A percentile compares a stretch with the other conserved stretches of the same genome.
These are phyloP conservation scores for Liriodendron chinense DNA, from an alignment of 164 flowering plant species.

Conservation along the genomic window DNA sequence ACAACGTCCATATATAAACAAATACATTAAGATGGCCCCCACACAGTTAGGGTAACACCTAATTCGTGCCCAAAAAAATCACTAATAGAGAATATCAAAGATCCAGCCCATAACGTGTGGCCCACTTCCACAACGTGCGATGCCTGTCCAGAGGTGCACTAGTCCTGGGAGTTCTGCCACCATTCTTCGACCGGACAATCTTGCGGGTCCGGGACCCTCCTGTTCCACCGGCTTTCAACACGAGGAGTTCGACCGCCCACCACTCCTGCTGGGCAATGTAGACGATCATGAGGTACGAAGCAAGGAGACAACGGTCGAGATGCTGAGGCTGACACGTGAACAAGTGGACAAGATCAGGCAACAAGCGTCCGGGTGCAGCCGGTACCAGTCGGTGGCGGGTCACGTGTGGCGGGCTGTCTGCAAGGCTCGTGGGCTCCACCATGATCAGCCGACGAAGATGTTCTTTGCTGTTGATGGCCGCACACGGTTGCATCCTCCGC, in stretches of 20 bases:
- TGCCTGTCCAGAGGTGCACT: no score
- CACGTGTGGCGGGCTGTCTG: slow-evolving; percentile 33
- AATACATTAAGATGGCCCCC: no score
- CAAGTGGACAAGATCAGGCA: slow-evolving; percentile 36
- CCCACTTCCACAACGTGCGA: no score
- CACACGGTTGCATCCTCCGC: slow-evolving; percentile 17
- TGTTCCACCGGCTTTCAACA: slow-evolving; percentile 17
- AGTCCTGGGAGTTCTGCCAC: no score
- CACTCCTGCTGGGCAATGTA: slow-evolving; percentile 25
- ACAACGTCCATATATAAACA: no score
- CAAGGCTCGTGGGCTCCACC: slow-evolving; percentile 17
- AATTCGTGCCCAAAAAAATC: no score
- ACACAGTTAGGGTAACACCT: no score
- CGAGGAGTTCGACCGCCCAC: slow-evolving; percentile 27
- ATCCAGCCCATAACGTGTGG: no score
- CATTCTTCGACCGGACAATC: not conserved
- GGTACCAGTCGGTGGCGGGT: slow-evolving; percentile 15
- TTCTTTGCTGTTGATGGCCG: slow-evolving; percentile 13
- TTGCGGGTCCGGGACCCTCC: not conserved
- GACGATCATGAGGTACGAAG: slow-evolving; percentile 22
- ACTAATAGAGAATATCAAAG: slow-evolving; percentile 41
- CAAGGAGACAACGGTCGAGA: slow-evolving; percentile 19
- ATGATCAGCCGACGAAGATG: slow-evolving; percentile 16
- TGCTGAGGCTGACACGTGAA: slow-evolving; percentile 25
- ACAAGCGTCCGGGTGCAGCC: slow-evolving; percentile 28